A percentile compares a stretch with the other conserved stretches of the same genome.
These are phyloP conservation scores for Colletotrichum cuscutae DNA, from an alignment of 2,329 filamentous ascomycete species.

Conservation along the genomic window DNA sequence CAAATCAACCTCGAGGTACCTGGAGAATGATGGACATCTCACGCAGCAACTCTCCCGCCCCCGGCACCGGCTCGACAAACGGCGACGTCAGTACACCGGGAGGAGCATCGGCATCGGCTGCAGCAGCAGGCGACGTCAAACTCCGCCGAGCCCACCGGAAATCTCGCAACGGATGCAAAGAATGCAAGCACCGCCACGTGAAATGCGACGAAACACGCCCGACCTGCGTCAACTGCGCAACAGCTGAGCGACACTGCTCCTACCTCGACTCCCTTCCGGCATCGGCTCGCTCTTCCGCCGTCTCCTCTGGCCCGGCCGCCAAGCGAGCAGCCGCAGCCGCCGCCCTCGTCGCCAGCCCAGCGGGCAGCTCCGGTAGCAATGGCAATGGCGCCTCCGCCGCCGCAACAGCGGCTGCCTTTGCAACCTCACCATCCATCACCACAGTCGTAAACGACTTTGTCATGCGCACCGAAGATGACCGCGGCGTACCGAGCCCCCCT, in stretches of 20 bases:
- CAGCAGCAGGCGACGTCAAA: slow-evolving; percentile 39
- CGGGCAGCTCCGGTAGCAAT: background rate
- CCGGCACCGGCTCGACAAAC: slow-evolving; percentile 32
- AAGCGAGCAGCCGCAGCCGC: slow-evolving; percentile 1
- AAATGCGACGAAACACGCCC: slow-evolving; percentile 56
- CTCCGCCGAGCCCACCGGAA: slow-evolving; percentile 51
- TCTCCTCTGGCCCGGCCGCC: background rate
- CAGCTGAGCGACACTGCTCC: slow-evolving; percentile 48
- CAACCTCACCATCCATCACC: slow-evolving; percentile 16
- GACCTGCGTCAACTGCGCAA: slow-evolving; percentile 51
- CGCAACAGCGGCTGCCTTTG: background rate
- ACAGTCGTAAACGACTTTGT: slow-evolving; percentile 20
- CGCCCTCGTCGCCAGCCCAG: slow-evolving; percentile 9
- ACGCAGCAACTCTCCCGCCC: slow-evolving; percentile 18
- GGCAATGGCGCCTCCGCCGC: background rate
- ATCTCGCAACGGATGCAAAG: slow-evolving; percentile 52
- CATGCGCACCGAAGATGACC: slow-evolving; percentile 5
- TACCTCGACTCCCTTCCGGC: slow-evolving; percentile 38
- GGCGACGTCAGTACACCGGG: slow-evolving; percentile 25
- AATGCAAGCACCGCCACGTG: slow-evolving; percentile 53
- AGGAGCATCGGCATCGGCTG: background rate
- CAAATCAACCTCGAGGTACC: background rate
- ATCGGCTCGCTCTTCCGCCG: background rate
- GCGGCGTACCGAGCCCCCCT: slow-evolving; percentile 2
- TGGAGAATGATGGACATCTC: background rate